These are phyloP conservation scores for Avicennia marina DNA, from an alignment of 257 asterid genomes.

Conservation along the genomic window DNA sequence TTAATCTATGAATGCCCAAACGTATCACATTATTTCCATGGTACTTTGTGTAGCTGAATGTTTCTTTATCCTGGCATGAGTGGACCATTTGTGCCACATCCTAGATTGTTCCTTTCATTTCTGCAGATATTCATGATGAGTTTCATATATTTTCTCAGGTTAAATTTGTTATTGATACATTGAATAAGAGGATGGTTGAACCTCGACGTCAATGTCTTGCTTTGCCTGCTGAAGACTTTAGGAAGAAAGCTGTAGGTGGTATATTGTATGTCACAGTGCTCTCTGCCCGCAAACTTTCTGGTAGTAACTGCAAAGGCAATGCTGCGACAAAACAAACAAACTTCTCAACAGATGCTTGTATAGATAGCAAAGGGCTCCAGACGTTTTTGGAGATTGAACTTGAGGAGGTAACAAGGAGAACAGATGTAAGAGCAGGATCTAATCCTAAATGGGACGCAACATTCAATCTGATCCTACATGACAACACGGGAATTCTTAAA, in stretches of 20 bases:
- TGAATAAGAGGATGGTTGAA: conserved; percentile 88
- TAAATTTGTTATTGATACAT: conserved; percentile 65
- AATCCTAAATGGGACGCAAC: conserved; percentile 80
- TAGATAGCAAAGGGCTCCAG: conserved; percentile 56
- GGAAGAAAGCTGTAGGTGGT: conserved; percentile 83
- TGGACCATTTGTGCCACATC: no score
- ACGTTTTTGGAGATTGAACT: conserved; percentile 89
- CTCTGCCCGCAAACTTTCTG: conserved; percentile 62
- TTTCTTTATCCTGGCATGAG: no score
- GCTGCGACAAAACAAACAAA: conserved; percentile 39
- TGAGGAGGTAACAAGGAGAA: conserved; percentile 79
- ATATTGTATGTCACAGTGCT: conserved; percentile 53
- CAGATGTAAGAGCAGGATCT: conserved; percentile 55
- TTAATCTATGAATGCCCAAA: no score
- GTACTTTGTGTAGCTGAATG: no score
- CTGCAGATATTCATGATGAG: not conserved
- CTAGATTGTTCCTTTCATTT: not conserved
- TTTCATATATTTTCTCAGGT: conserved; percentile 44
- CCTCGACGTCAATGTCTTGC: conserved; percentile 91
- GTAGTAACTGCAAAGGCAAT: conserved; percentile 37
- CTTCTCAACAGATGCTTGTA: conserved; percentile 23
- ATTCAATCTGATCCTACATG: conserved; percentile 79
- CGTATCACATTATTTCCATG: no score
- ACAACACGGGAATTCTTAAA: conserved; percentile 59
- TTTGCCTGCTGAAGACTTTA: conserved; percentile 68